Base-by-base conservation (phyloP, 1,284 basidiomycete genomes). In the Coniferiporia weirii region DNA sequence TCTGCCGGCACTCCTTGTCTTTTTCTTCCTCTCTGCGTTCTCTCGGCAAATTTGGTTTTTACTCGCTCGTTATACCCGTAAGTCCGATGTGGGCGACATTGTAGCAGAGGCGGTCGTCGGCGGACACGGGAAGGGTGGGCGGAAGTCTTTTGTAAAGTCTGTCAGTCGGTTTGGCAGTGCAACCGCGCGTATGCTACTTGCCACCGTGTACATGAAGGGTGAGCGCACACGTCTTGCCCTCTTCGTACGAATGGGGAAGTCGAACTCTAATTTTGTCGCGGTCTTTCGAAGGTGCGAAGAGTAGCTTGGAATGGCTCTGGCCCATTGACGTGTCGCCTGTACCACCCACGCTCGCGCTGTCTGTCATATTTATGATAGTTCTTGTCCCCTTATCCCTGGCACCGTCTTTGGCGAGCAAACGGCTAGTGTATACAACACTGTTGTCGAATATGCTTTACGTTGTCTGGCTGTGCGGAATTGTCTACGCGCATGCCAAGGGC, bases 41-140 rank as follows among this genome's bases (percentile, higher is more conserved):
- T 76, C 82, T 40, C 75, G 84, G 47, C 86, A 88, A 65, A 73
- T 90, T 52, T 87, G 84, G 82, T 88, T 86, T 71, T 80, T 89
- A 76, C 78, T 90, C 12, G 80, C 83, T 49, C 78, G 84, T 43
- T 87, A 90, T 68, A 73, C 86, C 50, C 79, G 81, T 63, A 79
- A 81, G 67, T 75, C 78, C 35, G 82, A 87, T 60, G 67, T 84
- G 45, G 83, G 86, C 67, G 85, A 87, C 60, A 75, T 89, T 34
- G 68, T 89, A 52, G 66, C 83, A 13, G 79, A 85, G 65, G 75
- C 81, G 1, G 81, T 89, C 66, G 80, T 83, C n/a, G 75, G 77
- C 57, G 78, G 79, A 36, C 72, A 76, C 65, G 76, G 76, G 15
- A 81, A 76, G 68, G 79, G 79, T 65, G 67, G 68, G 22, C 72